Conservation (phyloP, 2,329 filamentous ascomycete species). For the Truncatella angustata region DNA sequence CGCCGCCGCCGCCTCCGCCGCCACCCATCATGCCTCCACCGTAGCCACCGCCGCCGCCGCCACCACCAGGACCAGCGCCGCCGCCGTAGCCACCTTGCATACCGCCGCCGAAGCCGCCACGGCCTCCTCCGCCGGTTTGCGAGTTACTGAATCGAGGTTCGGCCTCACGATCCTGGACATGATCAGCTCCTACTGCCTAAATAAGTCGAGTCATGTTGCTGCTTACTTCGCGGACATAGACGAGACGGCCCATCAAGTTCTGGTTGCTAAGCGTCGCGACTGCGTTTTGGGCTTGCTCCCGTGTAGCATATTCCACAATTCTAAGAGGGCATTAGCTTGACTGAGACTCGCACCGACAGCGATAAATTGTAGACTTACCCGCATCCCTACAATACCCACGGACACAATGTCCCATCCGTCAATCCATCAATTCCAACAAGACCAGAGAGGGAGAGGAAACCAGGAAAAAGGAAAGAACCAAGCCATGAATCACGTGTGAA, state of each 20-base stretch:
- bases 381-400: slow-evolving; percentile 96
- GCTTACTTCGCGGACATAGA: slow-evolving; percentile 96
- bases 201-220: too few species aligned
- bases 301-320: slow-evolving; percentile 99
- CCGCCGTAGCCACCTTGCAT: slow-evolving; percentile 52
- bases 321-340: slow-evolving; percentile 41
- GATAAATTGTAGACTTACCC: slow-evolving; percentile 71
- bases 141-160: slow-evolving; percentile 93
- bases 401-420: slow-evolving; percentile 93
- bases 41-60: slow-evolving; percentile 52
- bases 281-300: slow-evolving; percentile 97
- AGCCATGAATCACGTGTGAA: slow-evolving; percentile 84
- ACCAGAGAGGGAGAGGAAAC: slow-evolving; percentile 55
- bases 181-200: slow-evolving; percentile 18
- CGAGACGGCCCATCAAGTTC: slow-evolving; percentile 95
- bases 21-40: slow-evolving; percentile 52
- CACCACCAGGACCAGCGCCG: slow-evolving; percentile 55
- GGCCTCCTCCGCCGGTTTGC: slow-evolving; percentile 54
- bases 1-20: slow-evolving; percentile 42
- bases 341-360: neutral
- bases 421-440: slow-evolving; percentile 94
- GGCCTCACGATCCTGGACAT: slow-evolving; percentile 82
- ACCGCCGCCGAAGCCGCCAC: slow-evolving; percentile 52
- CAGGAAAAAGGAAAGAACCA: slow-evolving; percentile 67
- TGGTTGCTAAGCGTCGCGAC: slow-evolving; percentile 98